Evolutionary conservation across 2,329 filamentous ascomycete genomes (phyloP).

Genomic region (Gnomoniopsis smithogilvyi): DNA sequence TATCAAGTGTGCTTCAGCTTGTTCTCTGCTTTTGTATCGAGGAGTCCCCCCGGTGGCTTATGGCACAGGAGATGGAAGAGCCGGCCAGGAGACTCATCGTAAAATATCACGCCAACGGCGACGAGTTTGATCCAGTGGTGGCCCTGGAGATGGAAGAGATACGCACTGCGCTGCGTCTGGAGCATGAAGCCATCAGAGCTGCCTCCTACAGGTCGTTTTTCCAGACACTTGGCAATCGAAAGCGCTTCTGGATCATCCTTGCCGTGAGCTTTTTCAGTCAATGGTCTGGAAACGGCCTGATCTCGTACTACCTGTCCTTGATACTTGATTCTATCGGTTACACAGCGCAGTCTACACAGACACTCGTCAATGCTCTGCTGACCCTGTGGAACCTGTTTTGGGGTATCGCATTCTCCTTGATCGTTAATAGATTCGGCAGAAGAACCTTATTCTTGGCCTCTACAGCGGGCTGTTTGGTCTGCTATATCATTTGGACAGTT

Average conservation of each 20-base stretch:
- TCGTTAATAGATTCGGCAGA: background rate
- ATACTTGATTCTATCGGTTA: constrained; percentile 7
- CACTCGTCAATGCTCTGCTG: constrained; percentile 28
- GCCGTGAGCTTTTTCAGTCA: constrained; percentile 1
- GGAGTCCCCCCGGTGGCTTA: constrained; percentile 54
- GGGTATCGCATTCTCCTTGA: background rate
- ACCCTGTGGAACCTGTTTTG: constrained; percentile 23
- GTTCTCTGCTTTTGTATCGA: constrained; percentile 51
- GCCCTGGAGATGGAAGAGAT: constrained; percentile 4
- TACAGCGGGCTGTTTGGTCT: background rate
- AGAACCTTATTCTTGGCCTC: background rate
- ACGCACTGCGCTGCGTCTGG: background rate
- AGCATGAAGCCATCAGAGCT: background rate
- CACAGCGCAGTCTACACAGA: constrained; percentile 12
- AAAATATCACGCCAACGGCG: constrained; percentile 35
- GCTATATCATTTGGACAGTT: background rate
- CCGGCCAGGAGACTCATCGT: constrained; percentile 54
- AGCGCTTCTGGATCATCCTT: background rate
- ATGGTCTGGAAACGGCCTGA: constrained; percentile 2
- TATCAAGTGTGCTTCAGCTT: constrained; percentile 49
- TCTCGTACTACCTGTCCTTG: constrained; percentile 8
- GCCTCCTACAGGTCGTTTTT: background rate
- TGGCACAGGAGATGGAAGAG: constrained; percentile 51
- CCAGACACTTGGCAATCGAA: background rate
- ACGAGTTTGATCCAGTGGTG: background rate